Base-by-base conservation (phyloP, 1,284 basidiomycete species). In the Mrakiaceae sp. region DNA sequence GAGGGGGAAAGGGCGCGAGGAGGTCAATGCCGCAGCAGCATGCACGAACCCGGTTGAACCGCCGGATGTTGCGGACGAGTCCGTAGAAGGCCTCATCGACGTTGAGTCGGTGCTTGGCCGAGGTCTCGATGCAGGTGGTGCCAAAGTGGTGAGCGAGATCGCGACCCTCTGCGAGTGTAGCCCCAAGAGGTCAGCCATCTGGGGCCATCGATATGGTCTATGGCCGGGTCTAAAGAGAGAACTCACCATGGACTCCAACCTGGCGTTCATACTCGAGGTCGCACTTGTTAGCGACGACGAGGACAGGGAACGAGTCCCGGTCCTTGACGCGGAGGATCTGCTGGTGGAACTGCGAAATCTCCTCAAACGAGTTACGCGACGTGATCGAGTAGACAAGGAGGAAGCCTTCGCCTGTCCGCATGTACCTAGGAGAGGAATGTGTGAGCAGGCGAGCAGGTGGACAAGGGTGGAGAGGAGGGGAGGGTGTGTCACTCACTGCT, bases 81-180 rank as follows among this genome's bases (percentile, higher is more conserved):
- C 90, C 88, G 74, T 84, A 87, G 80, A 98, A 99, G n/a, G 94
- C 92, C 78, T 98, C 95, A 73, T 99, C 96, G 62, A 99, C 96
- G 73, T 98, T 98, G 78, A 97, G 90, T 59, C 96, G 83, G 74
- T 96, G 90, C 80, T 99, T 99, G 63, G 96, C 96, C 39, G 95
- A 98, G 2, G 96, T 98, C 79, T 98, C 96, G 70, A 98, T 94
- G 78, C 96, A 98, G 72, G 88, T 90, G 80, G 94, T 97, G 60
- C 87, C 88, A 75, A 98, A 96, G 75, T 94, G 90, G 76, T 92
- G 94, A 2, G 96, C 95, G 66, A 98, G 83, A 72, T 96, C 93
- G 66, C 91, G 90, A 9, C 96, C 96, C 90, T 98, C 95, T 95
- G 75, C 63, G 62, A 42, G 53, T 58, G 40, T 53, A 53, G 39